Conservation (phyloP, 225 moss, liverwort and hornwort genomes). For the Lunularia cruciata region DNA sequence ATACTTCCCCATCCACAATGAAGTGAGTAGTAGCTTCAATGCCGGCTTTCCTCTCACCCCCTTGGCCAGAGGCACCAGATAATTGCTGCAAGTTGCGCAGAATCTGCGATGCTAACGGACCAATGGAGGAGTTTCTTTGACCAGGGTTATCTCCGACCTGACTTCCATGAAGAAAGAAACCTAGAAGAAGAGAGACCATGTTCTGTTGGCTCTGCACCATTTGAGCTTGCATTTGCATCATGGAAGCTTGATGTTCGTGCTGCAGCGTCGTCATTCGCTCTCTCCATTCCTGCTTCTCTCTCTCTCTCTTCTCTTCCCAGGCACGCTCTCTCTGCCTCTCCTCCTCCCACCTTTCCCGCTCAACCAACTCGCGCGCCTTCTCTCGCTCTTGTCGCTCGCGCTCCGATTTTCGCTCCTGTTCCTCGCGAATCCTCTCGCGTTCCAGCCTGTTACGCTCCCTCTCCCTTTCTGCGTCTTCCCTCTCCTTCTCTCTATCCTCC, state of each 20-base stretch:
- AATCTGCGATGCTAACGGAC: slow-evolving; percentile 42
- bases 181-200: slow-evolving; percentile 45
- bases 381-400: slow-evolving; percentile 43
- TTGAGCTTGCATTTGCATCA: slow-evolving; percentile 48
- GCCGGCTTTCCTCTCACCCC: slow-evolving; percentile 40
- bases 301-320: slow-evolving; percentile 48
- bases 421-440: slow-evolving; percentile 45
- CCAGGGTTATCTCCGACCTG: slow-evolving; percentile 53
- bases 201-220: slow-evolving; percentile 52
- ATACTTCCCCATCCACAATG: slow-evolving; percentile 38
- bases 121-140: slow-evolving; percentile 37
- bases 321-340: slow-evolving; percentile 44
- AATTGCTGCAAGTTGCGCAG: slow-evolving; percentile 44
- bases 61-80: slow-evolving; percentile 30
- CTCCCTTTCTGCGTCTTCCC: slow-evolving; percentile 43
- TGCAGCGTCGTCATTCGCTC: slow-evolving; percentile 45
- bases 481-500: slow-evolving; percentile 39
- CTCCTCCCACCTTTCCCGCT: slow-evolving; percentile 47
- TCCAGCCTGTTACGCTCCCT: slow-evolving; percentile 39
- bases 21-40: slow-evolving; percentile 36
- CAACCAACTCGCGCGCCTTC: slow-evolving; percentile 37
- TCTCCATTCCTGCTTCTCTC: slow-evolving; percentile 51
- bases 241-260: slow-evolving; percentile 42
- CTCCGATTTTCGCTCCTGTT: slow-evolving; percentile 36
- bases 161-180: slow-evolving; percentile 45